phyloP scores from a whole-genome alignment of 2,329 filamentous ascomycete species.

The Aspergillus puulaauensis region DNA sequence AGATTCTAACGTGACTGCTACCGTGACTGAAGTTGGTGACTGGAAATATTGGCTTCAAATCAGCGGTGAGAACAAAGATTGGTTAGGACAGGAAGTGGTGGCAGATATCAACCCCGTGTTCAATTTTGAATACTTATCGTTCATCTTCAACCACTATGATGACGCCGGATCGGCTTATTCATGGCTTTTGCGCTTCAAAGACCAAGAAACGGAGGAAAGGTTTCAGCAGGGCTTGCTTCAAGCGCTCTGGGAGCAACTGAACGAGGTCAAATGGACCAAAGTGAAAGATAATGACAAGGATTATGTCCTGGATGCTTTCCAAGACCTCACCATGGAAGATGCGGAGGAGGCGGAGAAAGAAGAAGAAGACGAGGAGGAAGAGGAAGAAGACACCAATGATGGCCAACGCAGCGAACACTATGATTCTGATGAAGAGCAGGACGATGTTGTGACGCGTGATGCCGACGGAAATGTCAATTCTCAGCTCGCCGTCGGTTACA shows the following conservation, averaged over 20 bases:
- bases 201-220: slow-evolving; percentile 73
- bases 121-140: slow-evolving; percentile 98
- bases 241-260: slow-evolving; percentile 93
- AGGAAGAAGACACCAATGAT: slow-evolving; percentile 63
- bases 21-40: slow-evolving; percentile 79
- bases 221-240: slow-evolving; percentile 96
- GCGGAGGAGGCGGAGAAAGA: slow-evolving; percentile 56
- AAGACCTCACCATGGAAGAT: slow-evolving; percentile 84
- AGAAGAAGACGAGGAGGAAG: slow-evolving; percentile 56
- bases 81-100: slow-evolving; percentile 81
- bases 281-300: slow-evolving; percentile 89
- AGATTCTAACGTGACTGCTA: slow-evolving; percentile 71
- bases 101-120: slow-evolving; percentile 97
- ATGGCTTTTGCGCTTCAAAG: slow-evolving; percentile 90
- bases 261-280: slow-evolving; percentile 91
- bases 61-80: slow-evolving; percentile 70
- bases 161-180: slow-evolving; percentile 88
- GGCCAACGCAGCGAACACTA: slow-evolving; percentile 70
- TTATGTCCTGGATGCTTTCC: slow-evolving; percentile 93
- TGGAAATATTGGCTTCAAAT: slow-evolving; percentile 98
- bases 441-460: slow-evolving; percentile 66
- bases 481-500: slow-evolving; percentile 92
- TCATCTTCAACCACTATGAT: slow-evolving; percentile 97
- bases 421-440: slow-evolving; percentile 75
- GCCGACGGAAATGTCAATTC: slow-evolving; percentile 86